Base-by-base conservation (phyloP, 2,329 filamentous ascomycete genomes). In the Ophiocordyceps camponoti-rufipedis region DNA sequence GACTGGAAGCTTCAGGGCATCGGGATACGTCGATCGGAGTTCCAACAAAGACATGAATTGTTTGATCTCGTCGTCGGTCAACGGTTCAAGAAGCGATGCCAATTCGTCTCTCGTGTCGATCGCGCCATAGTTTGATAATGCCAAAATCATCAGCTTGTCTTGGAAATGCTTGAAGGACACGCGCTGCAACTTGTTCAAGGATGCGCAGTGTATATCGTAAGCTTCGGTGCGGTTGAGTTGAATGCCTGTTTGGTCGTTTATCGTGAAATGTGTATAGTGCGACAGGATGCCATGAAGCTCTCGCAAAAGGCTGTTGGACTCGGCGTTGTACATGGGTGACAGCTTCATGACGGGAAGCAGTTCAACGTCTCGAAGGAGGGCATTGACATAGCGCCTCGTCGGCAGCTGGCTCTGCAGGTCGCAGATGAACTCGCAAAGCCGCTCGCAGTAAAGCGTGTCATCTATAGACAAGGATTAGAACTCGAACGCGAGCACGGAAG, bases 371-470 rank as follows among this genome's bases (percentile, higher is more conserved):
- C 83, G 80, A 13, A 96, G 62, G 40, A 98, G 66, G 1, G 85
- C 80, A 60, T 95, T 95, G 58, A 94, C 85, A 59, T 96, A 96
- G 61, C 91, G 78, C 53, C 91, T 74, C 4, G 93, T 98, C 0
- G 91, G 91, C 43, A 96, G 69, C 60, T 98, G 91, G 55, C 89
- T 95, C 59, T 93, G 79, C 18, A 98, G 66, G 58, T 98, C 91
- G 9, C 83, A 81, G 43, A 98, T 68, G 44, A 98, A 81, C 61
- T 98, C 91, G 44, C 91, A 64, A 50, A 96, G 89, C n/a, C 88
- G 77, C 62, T 96, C 89, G 58, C 86, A 94, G 61, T 95, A 98
- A 3, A 77, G 64, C 18, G 87, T 60, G 52, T 83, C 78, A 31
- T 87, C 81, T 62, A 61, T 28, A 14, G 23, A 50, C n/a, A 11